A percentile compares a stretch with the other conserved stretches of the same genome.
These are phyloP conservation scores for Ettlia oleoabundans DNA, from an alignment of 139 green algal genomes.

Conservation along the genomic window DNA sequence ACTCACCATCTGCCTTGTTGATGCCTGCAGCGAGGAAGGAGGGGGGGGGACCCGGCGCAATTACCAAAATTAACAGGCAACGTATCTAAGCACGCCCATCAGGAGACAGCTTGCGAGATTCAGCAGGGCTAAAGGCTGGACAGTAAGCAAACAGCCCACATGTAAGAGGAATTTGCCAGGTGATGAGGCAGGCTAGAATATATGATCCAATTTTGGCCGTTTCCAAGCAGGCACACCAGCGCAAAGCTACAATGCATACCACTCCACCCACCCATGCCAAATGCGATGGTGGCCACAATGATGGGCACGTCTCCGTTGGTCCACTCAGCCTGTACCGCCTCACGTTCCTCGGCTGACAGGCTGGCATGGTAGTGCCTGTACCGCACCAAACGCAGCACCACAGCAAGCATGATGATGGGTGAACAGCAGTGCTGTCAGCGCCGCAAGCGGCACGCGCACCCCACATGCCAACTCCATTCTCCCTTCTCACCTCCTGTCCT, in stretches of 20 bases:
- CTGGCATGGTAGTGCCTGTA: constrained; percentile 84
- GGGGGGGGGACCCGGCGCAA: too few relatives aligned
- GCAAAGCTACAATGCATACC: neutral
- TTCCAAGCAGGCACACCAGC: too few relatives aligned
- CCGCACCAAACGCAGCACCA: too few relatives aligned
- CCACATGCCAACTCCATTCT: too few relatives aligned
- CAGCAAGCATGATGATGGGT: too few relatives aligned
- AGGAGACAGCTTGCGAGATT: neutral
- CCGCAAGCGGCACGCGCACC: neutral
- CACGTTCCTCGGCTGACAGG: constrained; percentile 68
- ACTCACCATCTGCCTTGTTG: constrained; percentile 65
- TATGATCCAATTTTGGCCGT: too few relatives aligned
- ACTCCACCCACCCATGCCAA: constrained; percentile 83
- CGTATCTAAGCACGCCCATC: neutral
- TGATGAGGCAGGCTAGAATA: too few relatives aligned
- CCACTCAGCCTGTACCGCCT: constrained; percentile 84
- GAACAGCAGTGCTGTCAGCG: neutral
- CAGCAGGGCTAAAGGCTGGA: too few relatives aligned
- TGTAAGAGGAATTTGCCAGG: too few relatives aligned
- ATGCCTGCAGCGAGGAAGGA: constrained; percentile 61
- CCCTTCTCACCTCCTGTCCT: neutral
- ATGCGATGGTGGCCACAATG: constrained; percentile 91
- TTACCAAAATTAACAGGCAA: too few relatives aligned
- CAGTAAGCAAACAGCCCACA: too few relatives aligned
- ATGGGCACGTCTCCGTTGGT: constrained; percentile 72